These are phyloP conservation scores for Tulasnella sp. DNA, from an alignment of 768 basidiomycete genomes.

Conservation along the genomic window DNA sequence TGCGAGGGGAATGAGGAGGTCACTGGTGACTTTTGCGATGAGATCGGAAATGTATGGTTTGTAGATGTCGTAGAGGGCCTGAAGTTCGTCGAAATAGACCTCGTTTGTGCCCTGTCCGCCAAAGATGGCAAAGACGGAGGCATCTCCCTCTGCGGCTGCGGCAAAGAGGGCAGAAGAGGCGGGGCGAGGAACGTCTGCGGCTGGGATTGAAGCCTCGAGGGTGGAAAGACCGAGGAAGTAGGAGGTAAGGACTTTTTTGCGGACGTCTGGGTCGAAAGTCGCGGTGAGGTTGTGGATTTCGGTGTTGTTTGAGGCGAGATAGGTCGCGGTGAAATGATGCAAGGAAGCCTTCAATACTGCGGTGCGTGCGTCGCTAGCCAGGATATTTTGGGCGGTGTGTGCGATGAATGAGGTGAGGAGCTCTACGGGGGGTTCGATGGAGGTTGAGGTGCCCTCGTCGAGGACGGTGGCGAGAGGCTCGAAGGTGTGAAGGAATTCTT, in stretches of 20 bases:
- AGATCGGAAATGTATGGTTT: conserved; percentile 76
- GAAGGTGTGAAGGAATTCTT: conserved; percentile 69
- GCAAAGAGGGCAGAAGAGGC: conserved; percentile 65
- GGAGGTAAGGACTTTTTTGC: conserved; percentile 68
- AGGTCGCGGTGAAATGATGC: conserved; percentile 70
- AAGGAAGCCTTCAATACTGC: conserved; percentile 70
- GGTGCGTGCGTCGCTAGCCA: conserved; percentile 38
- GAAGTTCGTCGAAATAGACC: conserved; percentile 95
- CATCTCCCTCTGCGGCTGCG: conserved; percentile 57
- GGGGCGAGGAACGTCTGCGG: conserved; percentile 52
- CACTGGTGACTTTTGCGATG: conserved; percentile 56
- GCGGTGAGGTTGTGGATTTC: conserved; percentile 83
- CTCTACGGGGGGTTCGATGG: conserved; percentile 45
- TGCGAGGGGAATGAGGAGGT: conserved; percentile 69
- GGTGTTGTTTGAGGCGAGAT: conserved; percentile 51
- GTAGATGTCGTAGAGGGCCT: conserved; percentile 87
- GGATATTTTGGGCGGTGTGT: conserved; percentile 49
- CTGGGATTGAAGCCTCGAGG: conserved; percentile 54
- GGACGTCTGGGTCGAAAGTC: conserved; percentile 65
- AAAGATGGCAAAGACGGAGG: conserved; percentile 85
- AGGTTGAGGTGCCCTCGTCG: conserved; percentile 36
- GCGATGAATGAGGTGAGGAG: conserved; percentile 79
- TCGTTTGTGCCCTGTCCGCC: conserved; percentile 98
- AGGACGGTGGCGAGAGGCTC: conserved; percentile 33
- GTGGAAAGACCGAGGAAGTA: conserved; percentile 74